Conservation (phyloP, 177 flowering plant genomes). For the Vitis hybrid region DNA sequence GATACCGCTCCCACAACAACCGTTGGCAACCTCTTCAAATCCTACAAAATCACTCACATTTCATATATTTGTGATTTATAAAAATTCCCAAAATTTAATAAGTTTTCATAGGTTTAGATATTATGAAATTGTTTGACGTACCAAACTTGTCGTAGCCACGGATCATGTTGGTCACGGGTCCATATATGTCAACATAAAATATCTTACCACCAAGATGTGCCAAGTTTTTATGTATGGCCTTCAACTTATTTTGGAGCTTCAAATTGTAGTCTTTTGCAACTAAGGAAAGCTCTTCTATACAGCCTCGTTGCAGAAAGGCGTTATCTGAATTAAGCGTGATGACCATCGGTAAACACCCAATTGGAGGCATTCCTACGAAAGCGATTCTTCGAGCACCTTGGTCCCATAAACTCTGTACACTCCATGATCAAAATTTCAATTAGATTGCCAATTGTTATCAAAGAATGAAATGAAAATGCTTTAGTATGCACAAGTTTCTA, state of each 20-base stretch:
- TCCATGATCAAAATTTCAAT: too few species aligned
- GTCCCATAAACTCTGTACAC: slow-evolving; percentile 37
- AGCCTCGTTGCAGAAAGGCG: slow-evolving; percentile 23
- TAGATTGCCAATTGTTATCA: too few species aligned
- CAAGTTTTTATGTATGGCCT: slow-evolving; percentile 20
- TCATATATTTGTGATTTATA: too few species aligned
- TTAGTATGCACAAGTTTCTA: too few species aligned
- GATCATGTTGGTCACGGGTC: slow-evolving; percentile 33
- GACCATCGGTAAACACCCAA: slow-evolving; percentile 70
- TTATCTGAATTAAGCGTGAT: slow-evolving; percentile 35
- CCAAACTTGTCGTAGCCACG: slow-evolving; percentile 35
- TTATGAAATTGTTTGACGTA: slow-evolving; percentile 13
- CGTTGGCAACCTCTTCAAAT: slow-evolving; percentile 34
- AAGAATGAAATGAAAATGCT: too few species aligned
- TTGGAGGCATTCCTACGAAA: slow-evolving; percentile 61
- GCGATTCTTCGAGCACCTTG: slow-evolving; percentile 51
- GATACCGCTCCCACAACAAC: slow-evolving; percentile 60
- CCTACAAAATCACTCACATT: slow-evolving; percentile 19
- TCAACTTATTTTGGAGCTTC: slow-evolving; percentile 30
- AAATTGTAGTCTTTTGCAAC: slow-evolving; percentile 36
- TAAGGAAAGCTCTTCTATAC: slow-evolving; percentile 28
- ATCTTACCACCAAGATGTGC: slow-evolving; percentile 22
- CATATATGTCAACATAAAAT: slow-evolving; percentile 33
- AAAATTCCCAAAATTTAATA: not conserved
- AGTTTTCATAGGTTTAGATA: not conserved